Evolutionary conservation across 768 basidiomycete species (phyloP).

Genomic region (Tulasnella sp.): DNA sequence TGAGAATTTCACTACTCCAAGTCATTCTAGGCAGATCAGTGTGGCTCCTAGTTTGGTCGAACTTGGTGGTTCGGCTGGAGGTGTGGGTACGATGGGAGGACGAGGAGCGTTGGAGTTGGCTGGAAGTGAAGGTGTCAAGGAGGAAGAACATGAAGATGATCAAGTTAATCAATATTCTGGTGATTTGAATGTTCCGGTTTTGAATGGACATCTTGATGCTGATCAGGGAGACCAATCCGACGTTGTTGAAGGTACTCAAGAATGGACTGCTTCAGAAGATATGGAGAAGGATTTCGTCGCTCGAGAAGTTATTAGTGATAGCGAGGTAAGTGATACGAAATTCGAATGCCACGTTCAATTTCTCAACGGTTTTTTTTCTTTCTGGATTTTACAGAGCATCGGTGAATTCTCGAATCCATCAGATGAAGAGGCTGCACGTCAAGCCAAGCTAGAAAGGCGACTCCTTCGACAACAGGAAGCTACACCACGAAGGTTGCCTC

Average conservation of each 20-base stretch:
- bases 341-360: not conserved
- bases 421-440: conserved; percentile 72
- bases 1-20: conserved; percentile 15
- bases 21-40: conserved; percentile 15
- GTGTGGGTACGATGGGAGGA: not conserved
- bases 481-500: conserved; percentile 56
- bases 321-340: conserved; percentile 39
- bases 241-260: not conserved
- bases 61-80: not conserved
- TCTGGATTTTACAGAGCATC: conserved; percentile 63
- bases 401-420: conserved; percentile 88
- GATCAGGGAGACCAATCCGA: no score
- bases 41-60: conserved; percentile 10
- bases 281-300: no score
- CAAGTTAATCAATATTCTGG: not conserved
- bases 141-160: conserved; percentile 10
- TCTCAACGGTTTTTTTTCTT: conserved; percentile 15
- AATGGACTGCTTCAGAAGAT: not conserved
- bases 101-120: not conserved
- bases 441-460: conserved; percentile 49
- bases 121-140: not conserved
- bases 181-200: no score
- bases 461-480: conserved; percentile 27
- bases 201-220: no score
- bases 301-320: conserved; percentile 46